Base-by-base conservation (phyloP, 768 basidiomycete genomes). In the Cystofilobasidium bisporidii region DNA sequence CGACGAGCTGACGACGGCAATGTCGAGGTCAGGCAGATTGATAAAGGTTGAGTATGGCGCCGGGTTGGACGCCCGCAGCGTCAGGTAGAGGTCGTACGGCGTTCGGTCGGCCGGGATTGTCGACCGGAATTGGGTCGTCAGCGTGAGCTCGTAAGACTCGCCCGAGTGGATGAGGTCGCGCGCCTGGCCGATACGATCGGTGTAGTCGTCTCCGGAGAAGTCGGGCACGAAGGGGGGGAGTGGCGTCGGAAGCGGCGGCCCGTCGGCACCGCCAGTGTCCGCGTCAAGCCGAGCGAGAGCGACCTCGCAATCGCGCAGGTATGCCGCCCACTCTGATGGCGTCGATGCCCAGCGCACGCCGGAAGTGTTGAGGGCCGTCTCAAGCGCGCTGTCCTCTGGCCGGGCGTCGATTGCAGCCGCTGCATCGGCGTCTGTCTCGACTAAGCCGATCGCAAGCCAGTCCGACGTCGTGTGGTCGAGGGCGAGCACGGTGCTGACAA, bases 121-220 rank as follows among this genome's bases (percentile, higher is more conserved):
- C 0, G 68, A 64, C 78, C 76, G 38, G 82, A 81, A 50, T 1
- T 69, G 69, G 22, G 78, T 78, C 1, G 93, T 96, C 38, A 96
- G 79, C 71, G 92, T 96, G 41, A 97, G 82, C 75, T 97, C 93
- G 77, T 97, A 97, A 2, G 89, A 89, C 74, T 96, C 88, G 3
- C 93, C 93, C 36, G 86, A 81, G 68, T 81, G 86, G 45, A 96
- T 83, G 69, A 82, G 81, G 64, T 88, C 85, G 73, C 90, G 85
- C 17, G 89, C 87, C 63, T 79, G 74, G 24, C 82, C 78, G 71
- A 96, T 91, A 22, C 83, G 83, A 32, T 82, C 76, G 36, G 86
- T 83, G 77, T 97, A 96, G 1, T 70, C 66, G 4, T 67, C 57
- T 9, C 63, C 68, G 0, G 62, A 33, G 33, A 58, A 57, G 24